Percentiles rank a stretch among this genome's conserved stretches.
These are phyloP conservation scores for Actinidia polygama DNA, from an alignment of 179 eudicot genomes.

Conservation along the genomic window DNA sequence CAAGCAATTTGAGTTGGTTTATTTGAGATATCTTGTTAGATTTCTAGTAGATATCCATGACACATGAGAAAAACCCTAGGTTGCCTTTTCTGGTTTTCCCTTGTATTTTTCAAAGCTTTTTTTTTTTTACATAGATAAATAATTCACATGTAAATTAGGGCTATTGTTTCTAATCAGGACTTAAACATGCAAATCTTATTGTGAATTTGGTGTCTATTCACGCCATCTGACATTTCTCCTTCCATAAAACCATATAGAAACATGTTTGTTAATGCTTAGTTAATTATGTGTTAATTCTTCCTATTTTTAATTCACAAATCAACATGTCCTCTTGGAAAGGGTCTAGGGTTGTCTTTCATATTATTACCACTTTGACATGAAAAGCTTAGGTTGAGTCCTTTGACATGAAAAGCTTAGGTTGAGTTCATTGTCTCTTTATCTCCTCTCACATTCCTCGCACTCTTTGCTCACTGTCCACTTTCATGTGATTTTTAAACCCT, in stretches of 20 bases:
- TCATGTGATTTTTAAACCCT: constrained; percentile 24
- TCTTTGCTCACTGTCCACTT: constrained; percentile 10
- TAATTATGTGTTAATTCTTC: background rate
- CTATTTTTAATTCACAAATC: background rate
- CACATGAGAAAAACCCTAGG: background rate
- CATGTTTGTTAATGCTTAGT: background rate
- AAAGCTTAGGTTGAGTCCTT: constrained; percentile 7
- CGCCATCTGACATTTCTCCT: background rate
- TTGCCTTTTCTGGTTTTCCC: background rate
- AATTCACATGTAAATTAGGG: background rate
- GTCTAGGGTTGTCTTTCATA: background rate
- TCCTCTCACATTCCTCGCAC: constrained; percentile 10
- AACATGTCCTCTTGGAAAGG: background rate
- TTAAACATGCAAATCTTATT: constrained; percentile 3
- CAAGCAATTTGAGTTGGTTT: background rate
- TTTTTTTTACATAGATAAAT: background rate
- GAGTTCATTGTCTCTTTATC: constrained; percentile 3
- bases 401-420: constrained; percentile 13
- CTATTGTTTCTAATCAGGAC: constrained; percentile 1
- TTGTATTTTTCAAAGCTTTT: background rate
- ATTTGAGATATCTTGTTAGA: background rate
- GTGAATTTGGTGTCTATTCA: constrained; percentile 9
- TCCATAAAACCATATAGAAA: background rate
- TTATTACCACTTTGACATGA: background rate
- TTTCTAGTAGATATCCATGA: background rate